A percentile compares a stretch with the other conserved stretches of the same genome.
phyloP scores from a whole-genome alignment of 179 eudicot species.

The Drosera spatulata region DNA sequence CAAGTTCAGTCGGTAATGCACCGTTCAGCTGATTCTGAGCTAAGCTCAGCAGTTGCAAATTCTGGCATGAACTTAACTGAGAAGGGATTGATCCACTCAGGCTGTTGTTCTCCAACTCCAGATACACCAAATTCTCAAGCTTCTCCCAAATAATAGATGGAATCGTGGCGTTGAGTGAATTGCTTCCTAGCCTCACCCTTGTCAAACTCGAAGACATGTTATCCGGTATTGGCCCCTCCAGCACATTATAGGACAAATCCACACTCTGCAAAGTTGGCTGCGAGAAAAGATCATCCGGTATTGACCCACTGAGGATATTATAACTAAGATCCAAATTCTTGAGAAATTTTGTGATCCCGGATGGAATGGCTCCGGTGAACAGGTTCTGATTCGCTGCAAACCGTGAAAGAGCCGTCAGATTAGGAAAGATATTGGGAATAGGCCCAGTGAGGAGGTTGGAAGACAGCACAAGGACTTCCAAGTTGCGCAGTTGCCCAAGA shows the following conservation, averaged over 20 bases:
- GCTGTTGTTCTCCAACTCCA: constrained; percentile 52
- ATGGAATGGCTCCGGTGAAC: constrained; percentile 49
- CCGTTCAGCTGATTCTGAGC: constrained; percentile 42
- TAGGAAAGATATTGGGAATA: constrained; percentile 36
- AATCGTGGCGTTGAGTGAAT: constrained; percentile 37
- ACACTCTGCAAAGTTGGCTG: constrained; percentile 33
- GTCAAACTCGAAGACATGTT: constrained; percentile 30
- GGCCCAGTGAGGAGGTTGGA: constrained; percentile 35
- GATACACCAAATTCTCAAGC: constrained; percentile 37
- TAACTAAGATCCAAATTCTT: constrained; percentile 59
- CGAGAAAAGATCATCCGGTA: constrained; percentile 45
- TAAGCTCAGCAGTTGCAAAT: constrained; percentile 46
- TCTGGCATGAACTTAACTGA: constrained; percentile 40
- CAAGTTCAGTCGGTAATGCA: constrained; percentile 31
- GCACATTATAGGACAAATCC: constrained; percentile 46
- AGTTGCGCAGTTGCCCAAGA: constrained; percentile 31
- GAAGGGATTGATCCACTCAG: constrained; percentile 52
- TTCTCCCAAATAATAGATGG: constrained; percentile 20
- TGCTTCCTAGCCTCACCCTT: constrained; percentile 53
- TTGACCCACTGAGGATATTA: constrained; percentile 38
- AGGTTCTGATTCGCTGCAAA: constrained; percentile 67
- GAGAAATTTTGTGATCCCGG: constrained; percentile 36
- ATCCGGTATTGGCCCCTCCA: constrained; percentile 47
- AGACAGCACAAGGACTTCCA: constrained; percentile 45
- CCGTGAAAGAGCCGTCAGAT: constrained; percentile 27